phyloP scores from a whole-genome alignment of 2,329 filamentous ascomycete species.

The Pseudogymnoascus sp. region DNA sequence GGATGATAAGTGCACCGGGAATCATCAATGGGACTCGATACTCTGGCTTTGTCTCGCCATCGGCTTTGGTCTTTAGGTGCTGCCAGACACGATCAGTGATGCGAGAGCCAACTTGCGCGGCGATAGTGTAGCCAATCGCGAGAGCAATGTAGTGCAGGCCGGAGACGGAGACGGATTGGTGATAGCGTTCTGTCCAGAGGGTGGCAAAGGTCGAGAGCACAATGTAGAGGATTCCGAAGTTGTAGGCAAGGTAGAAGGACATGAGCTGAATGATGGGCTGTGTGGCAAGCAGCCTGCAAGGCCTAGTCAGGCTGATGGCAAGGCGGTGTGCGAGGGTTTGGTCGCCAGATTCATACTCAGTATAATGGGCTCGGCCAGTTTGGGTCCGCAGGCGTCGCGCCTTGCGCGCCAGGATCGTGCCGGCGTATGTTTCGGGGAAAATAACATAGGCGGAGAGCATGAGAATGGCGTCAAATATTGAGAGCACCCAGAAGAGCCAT shows the following conservation, averaged over 20 bases:
- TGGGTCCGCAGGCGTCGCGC: constrained; percentile 26
- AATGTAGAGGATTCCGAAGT: constrained; percentile 47
- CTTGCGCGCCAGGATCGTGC: constrained; percentile 27
- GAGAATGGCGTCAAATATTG: constrained; percentile 34
- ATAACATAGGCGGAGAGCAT: constrained; percentile 37
- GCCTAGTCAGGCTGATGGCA: constrained; percentile 37
- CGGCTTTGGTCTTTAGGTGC: constrained; percentile 23
- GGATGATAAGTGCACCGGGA: constrained; percentile 42
- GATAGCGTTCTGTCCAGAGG: constrained; percentile 49
- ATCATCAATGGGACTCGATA: constrained; percentile 54
- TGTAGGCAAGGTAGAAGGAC: constrained; percentile 39
- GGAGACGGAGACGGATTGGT: constrained; percentile 47
- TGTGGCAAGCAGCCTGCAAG: constrained; percentile 41
- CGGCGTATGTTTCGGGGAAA: constrained; percentile 33
- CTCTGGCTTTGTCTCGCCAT: constrained; percentile 40
- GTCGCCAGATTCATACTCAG: constrained; percentile 43
- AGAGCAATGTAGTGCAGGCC: constrained; percentile 46
- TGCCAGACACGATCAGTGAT: constrained; percentile 27
- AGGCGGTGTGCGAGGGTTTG: constrained; percentile 28
- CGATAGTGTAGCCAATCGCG: constrained; percentile 36
- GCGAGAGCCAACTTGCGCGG: constrained; percentile 27
- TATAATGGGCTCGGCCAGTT: constrained; percentile 30
- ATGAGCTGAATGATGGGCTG: constrained; percentile 46
- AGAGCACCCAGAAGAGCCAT: constrained; percentile 44
- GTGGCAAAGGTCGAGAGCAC: constrained; percentile 51